phyloP scores from a whole-genome alignment of 345 rosid species.

The Trapa incisa region DNA sequence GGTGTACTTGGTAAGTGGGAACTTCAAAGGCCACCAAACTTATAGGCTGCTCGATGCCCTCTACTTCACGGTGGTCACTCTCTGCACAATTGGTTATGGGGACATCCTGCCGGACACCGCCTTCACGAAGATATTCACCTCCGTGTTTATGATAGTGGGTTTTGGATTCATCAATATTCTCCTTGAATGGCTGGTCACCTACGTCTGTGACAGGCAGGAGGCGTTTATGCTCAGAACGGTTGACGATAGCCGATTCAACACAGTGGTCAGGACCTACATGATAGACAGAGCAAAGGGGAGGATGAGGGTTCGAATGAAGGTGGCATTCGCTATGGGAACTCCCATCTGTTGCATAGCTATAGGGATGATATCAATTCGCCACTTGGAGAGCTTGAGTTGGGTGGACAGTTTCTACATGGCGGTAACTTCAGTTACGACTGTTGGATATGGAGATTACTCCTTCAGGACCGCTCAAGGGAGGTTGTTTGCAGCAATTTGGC shows the following conservation, averaged over 20 bases:
- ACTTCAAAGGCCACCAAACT: slow-evolving; percentile 33
- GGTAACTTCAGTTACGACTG: slow-evolving; percentile 57
- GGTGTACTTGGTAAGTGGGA: slow-evolving; percentile 18
- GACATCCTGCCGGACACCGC: slow-evolving; percentile 51
- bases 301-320: slow-evolving; percentile 53
- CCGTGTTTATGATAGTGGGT: slow-evolving; percentile 40
- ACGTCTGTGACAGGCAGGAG: slow-evolving; percentile 57
- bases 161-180: slow-evolving; percentile 53
- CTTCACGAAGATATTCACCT: slow-evolving; percentile 46
- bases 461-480: slow-evolving; percentile 35
- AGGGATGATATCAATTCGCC: slow-evolving; percentile 33
- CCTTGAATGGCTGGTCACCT: slow-evolving; percentile 44
- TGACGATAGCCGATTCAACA: slow-evolving; percentile 34
- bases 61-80: slow-evolving; percentile 58
- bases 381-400: slow-evolving; percentile 40
- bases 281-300: slow-evolving; percentile 49
- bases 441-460: slow-evolving; percentile 54
- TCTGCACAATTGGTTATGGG: slow-evolving; percentile 59
- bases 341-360: slow-evolving; percentile 38
- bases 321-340: slow-evolving; percentile 33
- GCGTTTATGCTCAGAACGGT: slow-evolving; percentile 36
- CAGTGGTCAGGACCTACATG: slow-evolving; percentile 34
- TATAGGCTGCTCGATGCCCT: slow-evolving; percentile 41
- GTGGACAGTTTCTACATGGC: slow-evolving; percentile 51
- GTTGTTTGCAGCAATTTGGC: slow-evolving; percentile 52